A percentile compares a stretch with the other conserved stretches of the same genome.
Evolutionary conservation across 139 green algal species (phyloP).

Genomic region (Chlamydomonas sp.): DNA sequence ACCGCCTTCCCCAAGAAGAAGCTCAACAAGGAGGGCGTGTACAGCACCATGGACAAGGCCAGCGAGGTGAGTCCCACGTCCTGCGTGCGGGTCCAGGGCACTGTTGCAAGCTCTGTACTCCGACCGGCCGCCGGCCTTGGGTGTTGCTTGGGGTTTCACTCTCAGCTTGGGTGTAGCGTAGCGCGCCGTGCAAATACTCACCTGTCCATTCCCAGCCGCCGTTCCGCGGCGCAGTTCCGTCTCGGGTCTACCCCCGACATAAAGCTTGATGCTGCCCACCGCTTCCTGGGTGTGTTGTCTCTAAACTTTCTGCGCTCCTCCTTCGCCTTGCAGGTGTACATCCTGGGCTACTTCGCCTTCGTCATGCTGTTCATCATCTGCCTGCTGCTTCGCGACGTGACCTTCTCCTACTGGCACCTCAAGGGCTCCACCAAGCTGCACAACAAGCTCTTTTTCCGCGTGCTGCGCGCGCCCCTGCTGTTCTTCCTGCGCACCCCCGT

Average conservation of each 20-base stretch:
- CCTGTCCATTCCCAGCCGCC: too few species aligned
- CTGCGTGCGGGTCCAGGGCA: too few species aligned
- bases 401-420: slow-evolving; percentile 60
- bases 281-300: too few species aligned
- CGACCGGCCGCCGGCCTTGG: too few species aligned
- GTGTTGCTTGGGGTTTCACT: too few species aligned
- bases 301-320: neutral
- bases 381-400: slow-evolving; percentile 59
- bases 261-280: too few species aligned
- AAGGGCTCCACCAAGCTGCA: slow-evolving; percentile 53
- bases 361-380: slow-evolving; percentile 59
- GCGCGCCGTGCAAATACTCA: too few species aligned
- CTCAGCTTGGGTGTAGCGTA: too few species aligned
- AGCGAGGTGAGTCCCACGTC: neutral
- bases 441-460: slow-evolving; percentile 59
- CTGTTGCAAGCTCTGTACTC: too few species aligned
- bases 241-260: too few species aligned
- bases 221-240: too few species aligned
- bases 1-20: neutral
- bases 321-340: slow-evolving; percentile 48
- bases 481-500: slow-evolving; percentile 70
- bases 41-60: neutral
- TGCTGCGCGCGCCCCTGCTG: slow-evolving; percentile 62
- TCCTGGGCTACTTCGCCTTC: slow-evolving; percentile 62
- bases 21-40: neutral